Conservation (phyloP, 2,329 filamentous ascomycete species). For the Dothidotthia symphoricarpi region DNA sequence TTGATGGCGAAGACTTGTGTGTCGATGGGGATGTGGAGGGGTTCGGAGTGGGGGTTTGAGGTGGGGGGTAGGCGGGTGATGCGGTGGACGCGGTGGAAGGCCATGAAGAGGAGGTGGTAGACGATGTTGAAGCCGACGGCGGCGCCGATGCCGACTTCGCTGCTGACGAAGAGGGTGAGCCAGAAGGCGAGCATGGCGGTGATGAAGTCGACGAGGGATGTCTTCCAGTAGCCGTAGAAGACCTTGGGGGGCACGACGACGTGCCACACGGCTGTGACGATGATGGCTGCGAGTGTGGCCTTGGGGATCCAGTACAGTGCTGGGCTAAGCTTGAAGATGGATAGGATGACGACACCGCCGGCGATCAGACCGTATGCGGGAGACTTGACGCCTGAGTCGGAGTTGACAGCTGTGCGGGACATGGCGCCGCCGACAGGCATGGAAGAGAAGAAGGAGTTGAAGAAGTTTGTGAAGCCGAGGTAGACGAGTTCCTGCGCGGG, state of each 20-base stretch:
- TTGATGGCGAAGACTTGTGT: conserved; percentile 58
- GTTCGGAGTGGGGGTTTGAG: conserved; percentile 8
- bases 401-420: conserved; percentile 67
- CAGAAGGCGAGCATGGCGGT: conserved; percentile 64
- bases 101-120: conserved; percentile 59
- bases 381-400: conserved; percentile 60
- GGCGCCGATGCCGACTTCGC: conserved; percentile 59
- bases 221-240: conserved; percentile 65
- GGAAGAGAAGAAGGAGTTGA: conserved; percentile 64
- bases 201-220: conserved; percentile 63
- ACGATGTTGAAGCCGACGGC: conserved; percentile 53
- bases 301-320: conserved; percentile 68
- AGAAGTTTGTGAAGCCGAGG: conserved; percentile 61
- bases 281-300: conserved; percentile 63
- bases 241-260: conserved; percentile 58
- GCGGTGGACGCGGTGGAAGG: conserved; percentile 49
- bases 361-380: conserved; percentile 62
- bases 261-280: conserved; percentile 64
- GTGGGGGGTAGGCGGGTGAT: conserved; percentile 16
- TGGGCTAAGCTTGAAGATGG: conserved; percentile 60
- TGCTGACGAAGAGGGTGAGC: conserved; percentile 61
- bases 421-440: conserved; percentile 67
- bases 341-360: conserved; percentile 60
- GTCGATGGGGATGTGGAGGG: conserved; percentile 44
- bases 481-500: conserved; percentile 66